A percentile compares a stretch with the other conserved stretches of the same genome.
phyloP scores from a whole-genome alignment of 2,329 filamentous ascomycete genomes.

The Colletotrichum lentis region DNA sequence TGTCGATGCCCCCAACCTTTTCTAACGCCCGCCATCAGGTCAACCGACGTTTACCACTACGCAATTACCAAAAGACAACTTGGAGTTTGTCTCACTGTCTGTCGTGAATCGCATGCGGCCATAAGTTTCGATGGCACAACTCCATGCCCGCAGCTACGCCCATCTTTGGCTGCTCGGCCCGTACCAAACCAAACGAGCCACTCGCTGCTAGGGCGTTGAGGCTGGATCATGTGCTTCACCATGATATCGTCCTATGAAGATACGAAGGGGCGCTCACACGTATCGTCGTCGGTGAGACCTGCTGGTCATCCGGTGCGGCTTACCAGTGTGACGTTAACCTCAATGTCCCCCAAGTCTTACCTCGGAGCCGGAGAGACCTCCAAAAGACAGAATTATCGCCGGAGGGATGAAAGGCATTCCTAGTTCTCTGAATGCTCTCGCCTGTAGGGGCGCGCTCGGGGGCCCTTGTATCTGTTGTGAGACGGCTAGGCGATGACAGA shows the following conservation, averaged over 20 bases:
- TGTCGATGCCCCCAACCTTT: background rate
- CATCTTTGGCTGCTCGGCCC: conserved; percentile 8
- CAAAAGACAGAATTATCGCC: background rate
- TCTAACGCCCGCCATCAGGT: background rate
- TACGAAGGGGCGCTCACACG: background rate
- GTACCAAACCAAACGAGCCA: conserved; percentile 1
- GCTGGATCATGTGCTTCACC: background rate
- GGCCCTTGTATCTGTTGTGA: background rate
- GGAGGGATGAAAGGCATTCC: conserved; percentile 9
- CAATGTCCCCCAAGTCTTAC: conserved; percentile 25
- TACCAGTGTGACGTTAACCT: conserved; percentile 13
- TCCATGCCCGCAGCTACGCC: background rate
- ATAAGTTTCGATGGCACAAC: background rate
- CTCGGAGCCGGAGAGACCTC: conserved; percentile 17
- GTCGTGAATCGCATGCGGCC: background rate
- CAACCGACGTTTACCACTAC: background rate
- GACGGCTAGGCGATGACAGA: background rate
- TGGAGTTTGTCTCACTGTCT: background rate
- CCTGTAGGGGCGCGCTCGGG: background rate
- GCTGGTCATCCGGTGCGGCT: background rate
- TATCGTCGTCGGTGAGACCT: background rate
- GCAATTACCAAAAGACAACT: background rate
- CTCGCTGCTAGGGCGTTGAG: background rate
- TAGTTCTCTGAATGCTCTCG: background rate
- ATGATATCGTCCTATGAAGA: background rate